Percentiles rank a stretch among this genome's conserved stretches.
Conservation (phyloP, 208 protist genomes). For the Wallacemonas rigidus region DNA sequence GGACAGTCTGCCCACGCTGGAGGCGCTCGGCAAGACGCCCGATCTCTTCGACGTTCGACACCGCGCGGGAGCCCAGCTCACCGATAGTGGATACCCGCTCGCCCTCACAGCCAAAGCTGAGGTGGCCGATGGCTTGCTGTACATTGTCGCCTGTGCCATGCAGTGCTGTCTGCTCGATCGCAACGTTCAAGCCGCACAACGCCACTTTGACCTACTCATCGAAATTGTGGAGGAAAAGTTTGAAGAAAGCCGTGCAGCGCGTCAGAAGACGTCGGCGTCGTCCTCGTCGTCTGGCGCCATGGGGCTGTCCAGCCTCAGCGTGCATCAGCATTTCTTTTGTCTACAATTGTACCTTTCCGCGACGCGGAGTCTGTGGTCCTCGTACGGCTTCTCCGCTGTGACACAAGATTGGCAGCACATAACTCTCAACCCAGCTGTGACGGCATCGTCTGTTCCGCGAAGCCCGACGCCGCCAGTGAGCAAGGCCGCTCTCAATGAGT, state of each 20-base stretch:
- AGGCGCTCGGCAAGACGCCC: slow-evolving; percentile 47
- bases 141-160: slow-evolving; percentile 62
- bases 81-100: slow-evolving; percentile 43
- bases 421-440: too few species aligned
- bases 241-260: slow-evolving; percentile 26
- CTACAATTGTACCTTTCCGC: slow-evolving; percentile 68
- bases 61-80: slow-evolving; percentile 19
- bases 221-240: slow-evolving; percentile 79
- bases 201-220: slow-evolving; percentile 52
- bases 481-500: background rate
- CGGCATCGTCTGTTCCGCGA: too few species aligned
- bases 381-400: slow-evolving; percentile 26
- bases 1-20: slow-evolving; percentile 30
- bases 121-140: slow-evolving; percentile 62
- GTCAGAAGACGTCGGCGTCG: slow-evolving; percentile 5
- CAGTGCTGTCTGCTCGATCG: slow-evolving; percentile 53
- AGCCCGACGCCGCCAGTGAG: too few species aligned
- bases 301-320: slow-evolving; percentile 11
- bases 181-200: slow-evolving; percentile 30
- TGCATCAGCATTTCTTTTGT: slow-evolving; percentile 59
- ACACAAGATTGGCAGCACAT: background rate
- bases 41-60: slow-evolving; percentile 55
- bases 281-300: background rate
- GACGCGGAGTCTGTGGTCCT: slow-evolving; percentile 44
- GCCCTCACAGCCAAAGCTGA: slow-evolving; percentile 51